Percentiles rank a stretch among this genome's conserved stretches.
phyloP scores from a whole-genome alignment of 2,329 filamentous ascomycete species.

The Penicillium polonicum region DNA sequence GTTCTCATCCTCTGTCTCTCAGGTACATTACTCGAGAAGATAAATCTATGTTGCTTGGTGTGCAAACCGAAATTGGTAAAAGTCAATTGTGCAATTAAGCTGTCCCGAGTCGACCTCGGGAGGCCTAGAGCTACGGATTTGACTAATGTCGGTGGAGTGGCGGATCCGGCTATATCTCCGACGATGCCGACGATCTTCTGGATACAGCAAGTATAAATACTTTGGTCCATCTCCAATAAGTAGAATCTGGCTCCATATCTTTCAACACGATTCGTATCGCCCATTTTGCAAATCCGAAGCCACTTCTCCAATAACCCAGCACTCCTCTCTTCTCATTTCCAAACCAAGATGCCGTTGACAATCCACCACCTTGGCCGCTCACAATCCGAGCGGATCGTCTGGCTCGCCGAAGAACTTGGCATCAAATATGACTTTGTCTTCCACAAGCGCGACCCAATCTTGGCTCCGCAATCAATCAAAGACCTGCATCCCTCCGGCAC shows the following conservation, averaged over 20 bases:
- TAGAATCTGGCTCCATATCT: not conserved
- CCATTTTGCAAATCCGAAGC: too few species aligned
- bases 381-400: conserved; percentile 28
- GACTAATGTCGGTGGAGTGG: not conserved
- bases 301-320: not conserved
- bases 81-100: not conserved
- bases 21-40: too few species aligned
- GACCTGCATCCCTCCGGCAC: conserved; percentile 23
- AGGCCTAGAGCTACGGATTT: conserved; percentile 4
- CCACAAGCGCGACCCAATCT: conserved; percentile 24
- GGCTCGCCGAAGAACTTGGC: conserved; percentile 26
- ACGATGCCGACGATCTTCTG: not conserved
- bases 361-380: conserved; percentile 23
- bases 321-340: not conserved
- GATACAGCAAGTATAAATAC: not conserved
- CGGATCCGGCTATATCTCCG: not conserved
- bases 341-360: conserved; percentile 19
- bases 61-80: too few species aligned
- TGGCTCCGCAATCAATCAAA: conserved; percentile 23
- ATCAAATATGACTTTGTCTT: conserved; percentile 20
- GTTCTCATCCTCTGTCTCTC: too few species aligned
- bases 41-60: too few species aligned
- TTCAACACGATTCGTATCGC: not conserved
- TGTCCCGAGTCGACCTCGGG: not conserved
- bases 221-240: not conserved